These are phyloP conservation scores for Calocera cornea DNA, from an alignment of 768 basidiomycete species.

Conservation along the genomic window DNA sequence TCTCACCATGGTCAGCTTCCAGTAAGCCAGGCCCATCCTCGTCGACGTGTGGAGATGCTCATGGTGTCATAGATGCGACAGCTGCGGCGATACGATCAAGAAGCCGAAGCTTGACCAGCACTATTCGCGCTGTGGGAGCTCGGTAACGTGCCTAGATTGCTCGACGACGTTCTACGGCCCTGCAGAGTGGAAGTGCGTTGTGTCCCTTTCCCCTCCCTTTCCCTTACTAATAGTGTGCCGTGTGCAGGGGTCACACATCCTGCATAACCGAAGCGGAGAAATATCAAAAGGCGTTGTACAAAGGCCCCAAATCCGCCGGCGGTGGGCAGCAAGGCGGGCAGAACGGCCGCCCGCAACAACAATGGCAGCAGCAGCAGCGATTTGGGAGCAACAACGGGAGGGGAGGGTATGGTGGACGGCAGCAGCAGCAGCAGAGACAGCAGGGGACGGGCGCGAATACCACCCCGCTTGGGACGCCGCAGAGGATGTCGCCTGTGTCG, in stretches of 20 bases:
- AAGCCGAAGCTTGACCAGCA: slow-evolving; percentile 90
- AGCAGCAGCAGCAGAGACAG: slow-evolving; percentile 13
- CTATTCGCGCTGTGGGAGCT: slow-evolving; percentile 38
- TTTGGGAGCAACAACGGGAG: slow-evolving; percentile 15
- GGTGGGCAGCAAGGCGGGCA: neutral
- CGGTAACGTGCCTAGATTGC: slow-evolving; percentile 80
- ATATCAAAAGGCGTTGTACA: slow-evolving; percentile 77
- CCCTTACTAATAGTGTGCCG: neutral
- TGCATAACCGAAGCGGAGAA: slow-evolving; percentile 90
- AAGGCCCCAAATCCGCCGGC: slow-evolving; percentile 44
- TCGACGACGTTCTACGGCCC: slow-evolving; percentile 68
- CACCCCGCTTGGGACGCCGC: slow-evolving; percentile 54
- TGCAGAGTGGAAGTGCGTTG: slow-evolving; percentile 49
- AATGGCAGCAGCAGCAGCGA: neutral
- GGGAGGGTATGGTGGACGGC: slow-evolving; percentile 14
- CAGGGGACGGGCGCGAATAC: slow-evolving; percentile 51
- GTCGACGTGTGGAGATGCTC: neutral
- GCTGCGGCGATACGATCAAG: slow-evolving; percentile 75
- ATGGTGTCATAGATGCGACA: slow-evolving; percentile 19
- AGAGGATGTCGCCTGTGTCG: slow-evolving; percentile 34
- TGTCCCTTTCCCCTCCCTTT: neutral
- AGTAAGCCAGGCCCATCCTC: neutral
- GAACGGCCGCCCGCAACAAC: neutral
- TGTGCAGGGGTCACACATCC: slow-evolving; percentile 38
- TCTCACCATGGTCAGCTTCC: slow-evolving; percentile 1